A percentile compares a stretch with the other conserved stretches of the same genome.
Evolutionary conservation across 2,329 filamentous ascomycete genomes (phyloP).

Genomic region (Aspergillus sp.): DNA sequence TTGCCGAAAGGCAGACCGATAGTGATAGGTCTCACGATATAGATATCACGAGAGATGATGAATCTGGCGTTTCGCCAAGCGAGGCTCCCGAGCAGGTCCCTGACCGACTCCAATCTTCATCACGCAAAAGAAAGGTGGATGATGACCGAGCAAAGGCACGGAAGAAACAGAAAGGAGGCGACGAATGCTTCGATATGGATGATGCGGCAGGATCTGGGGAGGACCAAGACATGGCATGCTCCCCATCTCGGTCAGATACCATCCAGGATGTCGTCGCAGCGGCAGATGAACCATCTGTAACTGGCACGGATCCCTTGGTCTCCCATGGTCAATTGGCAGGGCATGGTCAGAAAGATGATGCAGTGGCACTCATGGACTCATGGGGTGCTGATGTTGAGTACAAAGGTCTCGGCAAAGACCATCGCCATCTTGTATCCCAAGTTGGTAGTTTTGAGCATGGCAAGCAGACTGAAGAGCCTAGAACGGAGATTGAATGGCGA

Average conservation of each 20-base stretch:
- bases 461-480: conserved; percentile 39
- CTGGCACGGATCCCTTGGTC: neutral
- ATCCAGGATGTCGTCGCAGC: neutral
- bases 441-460: conserved; percentile 30
- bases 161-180: conserved; percentile 82
- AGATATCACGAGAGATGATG: conserved; percentile 19
- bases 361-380: neutral
- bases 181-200: conserved; percentile 72
- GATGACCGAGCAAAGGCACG: conserved; percentile 68
- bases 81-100: conserved; percentile 32
- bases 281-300: neutral
- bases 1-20: conserved; percentile 17
- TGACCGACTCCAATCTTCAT: conserved; percentile 56
- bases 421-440: conserved; percentile 7
- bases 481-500: conserved; percentile 60
- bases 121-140: conserved; percentile 74
- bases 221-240: neutral
- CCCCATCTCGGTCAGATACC: neutral
- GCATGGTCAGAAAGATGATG: neutral
- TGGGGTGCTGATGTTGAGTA: conserved; percentile 53
- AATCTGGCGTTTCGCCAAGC: conserved; percentile 27
- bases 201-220: neutral
- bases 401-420: conserved; percentile 15
- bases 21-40: conserved; percentile 16
- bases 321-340: neutral